A percentile compares a stretch with the other conserved stretches of the same genome.
Evolutionary conservation across 2,329 filamentous ascomycete species (phyloP).

Genomic region (Fusarium sp.): DNA sequence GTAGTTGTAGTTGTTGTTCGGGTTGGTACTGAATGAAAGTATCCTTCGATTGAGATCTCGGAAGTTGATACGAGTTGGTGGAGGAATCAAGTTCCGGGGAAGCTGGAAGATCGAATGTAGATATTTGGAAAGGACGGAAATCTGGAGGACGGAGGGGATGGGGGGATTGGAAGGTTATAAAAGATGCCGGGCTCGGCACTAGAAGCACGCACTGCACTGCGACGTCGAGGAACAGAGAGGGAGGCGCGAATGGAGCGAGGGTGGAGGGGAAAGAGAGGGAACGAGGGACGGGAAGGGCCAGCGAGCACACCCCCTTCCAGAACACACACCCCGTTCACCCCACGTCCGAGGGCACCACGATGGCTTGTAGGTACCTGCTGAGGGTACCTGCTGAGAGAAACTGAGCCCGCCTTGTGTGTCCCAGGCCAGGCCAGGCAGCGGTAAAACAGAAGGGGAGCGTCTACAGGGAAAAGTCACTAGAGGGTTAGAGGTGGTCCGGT

Average conservation of each 20-base stretch:
- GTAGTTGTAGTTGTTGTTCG: neutral
- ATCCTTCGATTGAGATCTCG: slow-evolving; percentile 11
- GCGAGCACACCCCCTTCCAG: slow-evolving; percentile 1
- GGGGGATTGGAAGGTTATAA: slow-evolving; percentile 48
- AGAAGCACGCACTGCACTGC: slow-evolving; percentile 40
- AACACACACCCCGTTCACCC: slow-evolving; percentile 25
- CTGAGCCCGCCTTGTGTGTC: slow-evolving; percentile 35
- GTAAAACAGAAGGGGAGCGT: slow-evolving; percentile 43
- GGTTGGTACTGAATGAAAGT: slow-evolving; percentile 4
- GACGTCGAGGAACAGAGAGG: slow-evolving; percentile 34
- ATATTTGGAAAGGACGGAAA: slow-evolving; percentile 42
- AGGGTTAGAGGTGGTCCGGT: slow-evolving; percentile 25
- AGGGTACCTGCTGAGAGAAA: slow-evolving; percentile 44
- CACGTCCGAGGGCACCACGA: slow-evolving; percentile 28
- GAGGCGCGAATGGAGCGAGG: slow-evolving; percentile 40
- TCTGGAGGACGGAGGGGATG: slow-evolving; percentile 46
- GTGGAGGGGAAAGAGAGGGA: slow-evolving; percentile 39
- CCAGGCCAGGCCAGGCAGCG: slow-evolving; percentile 30
- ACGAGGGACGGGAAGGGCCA: slow-evolving; percentile 38
- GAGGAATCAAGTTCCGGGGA: slow-evolving; percentile 42
- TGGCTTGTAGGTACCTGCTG: slow-evolving; percentile 34
- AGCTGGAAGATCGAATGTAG: slow-evolving; percentile 42
- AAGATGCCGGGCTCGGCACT: slow-evolving; percentile 51
- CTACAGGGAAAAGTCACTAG: slow-evolving; percentile 34
- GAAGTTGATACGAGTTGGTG: slow-evolving; percentile 27